These are phyloP conservation scores for Vachellia collinsii DNA, from an alignment of 306 rosid species.

Conservation along the genomic window DNA sequence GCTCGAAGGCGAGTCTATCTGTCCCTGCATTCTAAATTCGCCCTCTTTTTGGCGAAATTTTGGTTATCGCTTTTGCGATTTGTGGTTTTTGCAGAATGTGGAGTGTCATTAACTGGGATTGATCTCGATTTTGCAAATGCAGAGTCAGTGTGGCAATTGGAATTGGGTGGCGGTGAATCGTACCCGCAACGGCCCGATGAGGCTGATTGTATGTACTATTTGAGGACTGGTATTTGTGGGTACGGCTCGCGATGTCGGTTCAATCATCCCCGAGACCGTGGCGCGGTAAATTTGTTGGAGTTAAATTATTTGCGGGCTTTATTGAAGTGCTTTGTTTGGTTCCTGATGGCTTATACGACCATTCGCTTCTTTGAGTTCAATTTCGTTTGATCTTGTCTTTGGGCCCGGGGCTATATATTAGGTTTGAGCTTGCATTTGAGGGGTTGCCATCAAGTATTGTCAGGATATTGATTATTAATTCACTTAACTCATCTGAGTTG, in stretches of 20 bases:
- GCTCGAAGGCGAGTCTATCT: slow-evolving; percentile 59
- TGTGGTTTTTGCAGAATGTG: slow-evolving; percentile 48
- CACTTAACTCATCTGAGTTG: slow-evolving; percentile 38
- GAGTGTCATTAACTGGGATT: slow-evolving; percentile 45
- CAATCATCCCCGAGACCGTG: slow-evolving; percentile 95
- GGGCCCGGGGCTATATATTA: slow-evolving; percentile 19
- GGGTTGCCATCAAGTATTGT: slow-evolving; percentile 25
- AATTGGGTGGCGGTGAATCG: slow-evolving; percentile 70
- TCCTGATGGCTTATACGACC: slow-evolving; percentile 27
- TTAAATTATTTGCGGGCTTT: slow-evolving; percentile 29
- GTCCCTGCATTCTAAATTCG: slow-evolving; percentile 53
- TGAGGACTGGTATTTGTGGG: slow-evolving; percentile 90
- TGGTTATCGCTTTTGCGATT: slow-evolving; percentile 43
- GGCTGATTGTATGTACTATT: slow-evolving; percentile 83
- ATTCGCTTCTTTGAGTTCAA: slow-evolving; percentile 20
- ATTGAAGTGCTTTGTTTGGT: slow-evolving; percentile 38
- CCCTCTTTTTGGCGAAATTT: slow-evolving; percentile 14
- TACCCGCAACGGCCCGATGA: slow-evolving; percentile 91
- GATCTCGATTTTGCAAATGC: slow-evolving; percentile 57
- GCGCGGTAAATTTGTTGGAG: slow-evolving; percentile 56
- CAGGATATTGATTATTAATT: slow-evolving; percentile 6
- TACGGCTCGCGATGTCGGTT: slow-evolving; percentile 94
- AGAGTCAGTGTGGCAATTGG: slow-evolving; percentile 72
- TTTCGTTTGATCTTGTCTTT: slow-evolving; percentile 49
- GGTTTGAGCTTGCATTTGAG: slow-evolving; percentile 32